A percentile compares a stretch with the other conserved stretches of the same genome.
These are phyloP conservation scores for Peronospora belbahrii DNA, from an alignment of 352 stramenopile species.

Conservation along the genomic window DNA sequence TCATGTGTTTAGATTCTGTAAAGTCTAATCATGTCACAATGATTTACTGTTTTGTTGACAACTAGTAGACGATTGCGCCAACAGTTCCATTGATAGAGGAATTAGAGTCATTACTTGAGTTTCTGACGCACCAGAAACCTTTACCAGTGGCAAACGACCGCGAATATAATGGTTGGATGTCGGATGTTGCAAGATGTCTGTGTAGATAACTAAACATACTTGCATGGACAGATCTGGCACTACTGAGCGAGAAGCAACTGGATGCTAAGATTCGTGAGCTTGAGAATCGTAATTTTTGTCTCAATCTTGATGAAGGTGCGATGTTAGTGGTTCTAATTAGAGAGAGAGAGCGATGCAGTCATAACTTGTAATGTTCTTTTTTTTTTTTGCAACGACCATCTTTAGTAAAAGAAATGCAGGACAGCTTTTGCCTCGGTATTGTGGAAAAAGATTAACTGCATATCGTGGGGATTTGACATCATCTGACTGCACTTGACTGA, in stretches of 20 bases:
- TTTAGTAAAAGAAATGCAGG: conserved; percentile 32
- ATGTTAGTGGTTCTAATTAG: neutral
- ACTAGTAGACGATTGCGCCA: conserved; percentile 40
- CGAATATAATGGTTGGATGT: conserved; percentile 35
- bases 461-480: too few relatives aligned
- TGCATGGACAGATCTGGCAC: conserved; percentile 29
- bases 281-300: conserved; percentile 74
- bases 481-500: too few relatives aligned
- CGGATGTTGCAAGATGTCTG: neutral
- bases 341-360: neutral
- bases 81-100: conserved; percentile 43
- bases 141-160: conserved; percentile 22
- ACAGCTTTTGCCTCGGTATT: conserved; percentile 40
- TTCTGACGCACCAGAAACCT: conserved; percentile 42
- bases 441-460: neutral
- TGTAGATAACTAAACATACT: neutral
- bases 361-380: too few relatives aligned
- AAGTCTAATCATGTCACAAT: too few relatives aligned
- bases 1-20: too few relatives aligned
- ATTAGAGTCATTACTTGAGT: conserved; percentile 49
- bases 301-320: conserved; percentile 73
- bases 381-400: neutral
- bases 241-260: conserved; percentile 57
- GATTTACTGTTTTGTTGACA: neutral
- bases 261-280: conserved; percentile 68